These are phyloP conservation scores for Paecilomyces sp. DNA, from an alignment of 2,329 filamentous ascomycete species.

Conservation along the genomic window DNA sequence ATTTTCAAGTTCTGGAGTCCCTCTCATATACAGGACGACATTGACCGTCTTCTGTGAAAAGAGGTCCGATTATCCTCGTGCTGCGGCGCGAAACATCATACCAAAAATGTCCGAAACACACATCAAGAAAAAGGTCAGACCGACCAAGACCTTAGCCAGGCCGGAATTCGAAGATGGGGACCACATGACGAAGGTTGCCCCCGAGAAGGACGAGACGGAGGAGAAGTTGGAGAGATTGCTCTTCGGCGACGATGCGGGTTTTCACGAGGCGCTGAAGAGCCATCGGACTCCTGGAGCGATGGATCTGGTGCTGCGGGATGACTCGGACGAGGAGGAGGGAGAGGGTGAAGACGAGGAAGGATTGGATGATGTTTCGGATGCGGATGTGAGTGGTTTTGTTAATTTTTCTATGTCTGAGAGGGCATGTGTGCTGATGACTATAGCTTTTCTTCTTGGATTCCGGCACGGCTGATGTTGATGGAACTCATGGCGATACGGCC, in stretches of 20 bases:
- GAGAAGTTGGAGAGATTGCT: conserved; percentile 81
- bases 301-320: conserved; percentile 26
- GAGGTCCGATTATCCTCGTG: neutral
- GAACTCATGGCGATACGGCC: conserved; percentile 21
- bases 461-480: conserved; percentile 40
- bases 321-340: conserved; percentile 30
- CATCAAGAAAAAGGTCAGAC: neutral
- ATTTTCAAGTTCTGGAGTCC: neutral
- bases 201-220: conserved; percentile 74
- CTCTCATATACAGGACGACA: neutral
- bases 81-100: neutral
- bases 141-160: neutral
- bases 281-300: conserved; percentile 39
- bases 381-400: conserved; percentile 47
- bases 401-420: neutral
- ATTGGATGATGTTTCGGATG: conserved; percentile 65
- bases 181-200: conserved; percentile 18
- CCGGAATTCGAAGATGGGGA: neutral
- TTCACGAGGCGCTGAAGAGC: conserved; percentile 64
- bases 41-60: neutral
- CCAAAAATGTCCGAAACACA: neutral
- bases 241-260: conserved; percentile 79
- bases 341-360: conserved; percentile 43
- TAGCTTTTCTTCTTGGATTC: conserved; percentile 77
- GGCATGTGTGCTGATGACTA: conserved; percentile 1